A percentile compares a stretch with the other conserved stretches of the same genome.
These are phyloP conservation scores for Leishmania gerbilli DNA, from an alignment of 208 protist species.

Conservation along the genomic window DNA sequence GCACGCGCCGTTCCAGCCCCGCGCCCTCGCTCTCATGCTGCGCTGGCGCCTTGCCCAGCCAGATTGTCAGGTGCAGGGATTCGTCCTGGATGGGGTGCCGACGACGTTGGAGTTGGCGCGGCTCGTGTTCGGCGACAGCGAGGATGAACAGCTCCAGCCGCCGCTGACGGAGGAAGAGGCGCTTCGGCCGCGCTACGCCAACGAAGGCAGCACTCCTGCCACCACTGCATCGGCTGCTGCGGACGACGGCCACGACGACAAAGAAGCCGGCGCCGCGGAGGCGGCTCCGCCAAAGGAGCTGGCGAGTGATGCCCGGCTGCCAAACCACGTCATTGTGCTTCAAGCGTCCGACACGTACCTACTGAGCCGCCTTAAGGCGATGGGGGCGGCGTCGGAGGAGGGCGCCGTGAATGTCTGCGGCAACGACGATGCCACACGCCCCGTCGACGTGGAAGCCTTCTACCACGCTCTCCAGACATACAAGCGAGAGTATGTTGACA, in stretches of 20 bases:
- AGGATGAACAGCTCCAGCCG: constrained; percentile 38
- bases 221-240: constrained; percentile 1
- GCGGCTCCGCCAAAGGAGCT: constrained; percentile 35
- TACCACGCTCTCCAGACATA: constrained; percentile 57
- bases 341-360: constrained; percentile 78
- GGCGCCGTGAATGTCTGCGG: constrained; percentile 1
- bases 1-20: constrained; percentile 78
- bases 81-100: constrained; percentile 92
- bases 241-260: not conserved
- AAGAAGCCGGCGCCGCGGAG: constrained; percentile 19
- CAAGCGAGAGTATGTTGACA: constrained; percentile 59
- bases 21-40: constrained; percentile 86
- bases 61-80: constrained; percentile 92
- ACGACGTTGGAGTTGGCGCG: constrained; percentile 80
- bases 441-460: constrained; percentile 60
- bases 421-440: constrained; percentile 11
- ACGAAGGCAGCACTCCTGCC: not conserved
- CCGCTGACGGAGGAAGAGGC: constrained; percentile 84
- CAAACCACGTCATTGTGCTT: constrained; percentile 81
- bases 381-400: constrained; percentile 25
- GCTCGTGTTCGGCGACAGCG: constrained; percentile 66
- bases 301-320: constrained; percentile 60
- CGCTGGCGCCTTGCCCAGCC: constrained; percentile 83
- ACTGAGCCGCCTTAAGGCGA: constrained; percentile 64
- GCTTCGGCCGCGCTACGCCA: constrained; percentile 35